These are phyloP conservation scores for Candida nonsorbophila DNA, from an alignment of 805 yeast genomes.

Conservation along the genomic window DNA sequence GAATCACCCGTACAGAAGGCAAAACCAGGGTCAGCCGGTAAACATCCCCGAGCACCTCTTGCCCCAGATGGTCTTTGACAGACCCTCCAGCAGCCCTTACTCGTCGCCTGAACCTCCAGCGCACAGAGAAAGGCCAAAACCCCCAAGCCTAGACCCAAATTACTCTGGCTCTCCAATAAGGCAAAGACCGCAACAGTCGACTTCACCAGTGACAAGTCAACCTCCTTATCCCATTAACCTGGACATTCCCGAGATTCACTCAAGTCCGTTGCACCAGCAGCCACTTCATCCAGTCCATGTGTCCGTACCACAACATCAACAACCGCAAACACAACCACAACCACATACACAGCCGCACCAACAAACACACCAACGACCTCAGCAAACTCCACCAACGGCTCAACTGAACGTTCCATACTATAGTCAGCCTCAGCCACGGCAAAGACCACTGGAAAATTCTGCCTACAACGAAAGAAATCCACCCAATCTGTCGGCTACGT, in stretches of 20 bases:
- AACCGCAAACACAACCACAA: slow-evolving; percentile 5
- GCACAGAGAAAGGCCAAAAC: background rate
- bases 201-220: too few species aligned
- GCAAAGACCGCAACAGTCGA: too few species aligned
- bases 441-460: too few species aligned
- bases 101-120: too few species aligned
- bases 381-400: background rate
- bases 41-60: slow-evolving; percentile 19
- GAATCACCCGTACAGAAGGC: slow-evolving; percentile 9
- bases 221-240: too few species aligned
- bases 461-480: too few species aligned
- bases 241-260: too few species aligned
- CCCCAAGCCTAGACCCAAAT: too few species aligned
- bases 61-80: slow-evolving; percentile 15
- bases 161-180: too few species aligned
- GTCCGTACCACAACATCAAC: slow-evolving; percentile 12
- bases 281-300: slow-evolving; percentile 7
- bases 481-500: too few species aligned
- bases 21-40: slow-evolving; percentile 8
- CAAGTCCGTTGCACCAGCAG: slow-evolving; percentile 3
- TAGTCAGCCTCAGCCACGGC: background rate
- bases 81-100: too few species aligned
- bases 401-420: slow-evolving; percentile 1
- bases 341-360: slow-evolving; percentile 1
- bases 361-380: slow-evolving; percentile 1